Evolutionary conservation across 495 filamentous ascomycete species (phyloP), one percentile per base, ranked within the genome.

Genomic region (Lineolata rhizophorae): DNA sequence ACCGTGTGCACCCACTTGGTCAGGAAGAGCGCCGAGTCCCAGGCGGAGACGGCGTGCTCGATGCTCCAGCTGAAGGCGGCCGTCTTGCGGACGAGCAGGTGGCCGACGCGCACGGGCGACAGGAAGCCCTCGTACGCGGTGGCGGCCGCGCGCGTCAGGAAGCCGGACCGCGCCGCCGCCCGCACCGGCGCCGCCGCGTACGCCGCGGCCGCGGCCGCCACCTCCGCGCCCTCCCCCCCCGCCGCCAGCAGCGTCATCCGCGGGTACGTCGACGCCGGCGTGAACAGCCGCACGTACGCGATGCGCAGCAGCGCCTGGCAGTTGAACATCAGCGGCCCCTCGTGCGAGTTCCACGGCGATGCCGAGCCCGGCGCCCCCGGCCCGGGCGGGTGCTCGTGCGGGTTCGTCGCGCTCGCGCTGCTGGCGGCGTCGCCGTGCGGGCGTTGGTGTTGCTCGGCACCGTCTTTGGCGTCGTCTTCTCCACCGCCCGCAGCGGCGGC

Each of bases 31-130:
- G 32, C 30, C 4, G 33, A 25, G 27, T 36, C 38, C 38, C 38
- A 40, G 16, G 28, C 32, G 3, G 38, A 32, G 16, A 40, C 29
- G 5, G 38, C 38, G 20, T 36, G 34, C 29, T 40, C 38, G 22
- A 40, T 22, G 25, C 38, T 40, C 38, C 38, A 40, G 20, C 20
- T 40, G 14, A 40, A 20, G n/a, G 38, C 38, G 10, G 38, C 38
- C 11, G 38, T 40, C 25, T 40, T 40, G 4, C 38, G 18, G 3
- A 40, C 18, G 11, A 40, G 30, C 27, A 36, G 13, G 8, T 31
- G 21, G 18, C 38, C 34, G 6, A 33, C 30, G 13, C 22, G 29
- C n/a, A 40, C 29, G 10, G 38, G 20, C 10, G 15, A 13, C 11
- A 36, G 14, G 14, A 40, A 22, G 12, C 28, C 29, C 29, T 32